These are phyloP conservation scores for Zygosaccharomyces lentus DNA, from an alignment of 805 yeast genomes.

Conservation along the genomic window DNA sequence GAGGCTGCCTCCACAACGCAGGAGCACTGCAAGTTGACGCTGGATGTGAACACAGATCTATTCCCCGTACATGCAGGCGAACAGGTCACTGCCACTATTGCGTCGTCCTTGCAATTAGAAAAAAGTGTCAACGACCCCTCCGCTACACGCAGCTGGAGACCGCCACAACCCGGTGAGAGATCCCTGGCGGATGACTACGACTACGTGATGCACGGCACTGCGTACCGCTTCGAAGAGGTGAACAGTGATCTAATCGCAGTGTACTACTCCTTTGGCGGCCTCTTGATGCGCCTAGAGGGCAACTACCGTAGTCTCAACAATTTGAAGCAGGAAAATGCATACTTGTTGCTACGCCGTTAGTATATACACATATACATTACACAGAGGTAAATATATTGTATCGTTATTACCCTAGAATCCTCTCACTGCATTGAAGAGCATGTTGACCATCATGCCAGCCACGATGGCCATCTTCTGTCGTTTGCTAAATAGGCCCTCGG, in stretches of 20 bases:
- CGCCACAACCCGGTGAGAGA: slow-evolving; percentile 75
- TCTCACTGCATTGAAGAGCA: slow-evolving; percentile 59
- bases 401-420: slow-evolving; percentile 15
- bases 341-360: slow-evolving; percentile 72
- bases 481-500: slow-evolving; percentile 57
- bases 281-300: slow-evolving; percentile 90
- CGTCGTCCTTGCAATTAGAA: slow-evolving; percentile 58
- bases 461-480: slow-evolving; percentile 64
- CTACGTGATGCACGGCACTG: slow-evolving; percentile 97
- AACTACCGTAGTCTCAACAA: slow-evolving; percentile 82
- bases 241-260: slow-evolving; percentile 66
- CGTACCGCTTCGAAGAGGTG: slow-evolving; percentile 92
- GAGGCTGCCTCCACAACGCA: slow-evolving; percentile 79
- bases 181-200: slow-evolving; percentile 95
- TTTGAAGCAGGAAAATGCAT: slow-evolving; percentile 91
- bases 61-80: slow-evolving; percentile 79
- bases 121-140: slow-evolving; percentile 40
- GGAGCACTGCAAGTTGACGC: slow-evolving; percentile 67
- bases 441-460: slow-evolving; percentile 66
- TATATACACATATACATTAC: slow-evolving; percentile 31
- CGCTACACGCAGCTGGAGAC: slow-evolving; percentile 41
- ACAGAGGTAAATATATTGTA: slow-evolving; percentile 4
- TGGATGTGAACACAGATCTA: slow-evolving; percentile 87
- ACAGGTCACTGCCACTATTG: slow-evolving; percentile 78
- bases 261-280: slow-evolving; percentile 93